These are phyloP conservation scores for Trametes versicolor DNA, from an alignment of 1,284 basidiomycete genomes.

Conservation along the genomic window DNA sequence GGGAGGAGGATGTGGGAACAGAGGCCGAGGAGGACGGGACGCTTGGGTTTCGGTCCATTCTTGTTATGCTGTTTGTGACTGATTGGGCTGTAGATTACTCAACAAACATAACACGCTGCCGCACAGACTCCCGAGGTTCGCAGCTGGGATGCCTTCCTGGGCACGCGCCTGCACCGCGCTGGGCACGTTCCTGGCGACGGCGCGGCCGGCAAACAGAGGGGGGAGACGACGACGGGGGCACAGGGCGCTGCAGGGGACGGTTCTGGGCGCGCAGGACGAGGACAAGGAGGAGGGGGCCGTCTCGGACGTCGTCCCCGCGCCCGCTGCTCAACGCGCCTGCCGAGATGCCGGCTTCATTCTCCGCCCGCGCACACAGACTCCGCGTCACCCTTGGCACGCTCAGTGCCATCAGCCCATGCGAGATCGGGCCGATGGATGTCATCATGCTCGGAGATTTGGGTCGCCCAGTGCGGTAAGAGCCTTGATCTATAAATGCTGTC, in stretches of 20 bases:
- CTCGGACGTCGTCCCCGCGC: conserved; percentile 16
- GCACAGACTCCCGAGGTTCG: conserved; percentile 21
- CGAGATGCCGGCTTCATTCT: conserved; percentile 30
- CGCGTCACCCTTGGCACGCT: conserved; percentile 18
- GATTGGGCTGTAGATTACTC: conserved; percentile 33
- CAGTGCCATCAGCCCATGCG: conserved; percentile 24
- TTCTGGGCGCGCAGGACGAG: conserved; percentile 5
- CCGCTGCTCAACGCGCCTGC: conserved; percentile 18
- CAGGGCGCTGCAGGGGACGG: not conserved
- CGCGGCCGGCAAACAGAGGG: not conserved
- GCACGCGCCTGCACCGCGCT: conserved; percentile 6
- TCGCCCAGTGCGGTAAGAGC: conserved; percentile 13
- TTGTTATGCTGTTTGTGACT: conserved; percentile 33
- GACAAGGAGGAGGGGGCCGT: conserved; percentile 14
- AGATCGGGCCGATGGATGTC: conserved; percentile 35
- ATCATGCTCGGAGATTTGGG: conserved; percentile 30
- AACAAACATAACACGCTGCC: conserved; percentile 26
- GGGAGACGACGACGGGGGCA: conserved; percentile 9
- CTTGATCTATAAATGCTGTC: conserved; percentile 24
- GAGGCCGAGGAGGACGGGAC: conserved; percentile 32
- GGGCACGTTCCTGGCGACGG: not conserved
- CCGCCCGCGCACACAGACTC: conserved; percentile 27
- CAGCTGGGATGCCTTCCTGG: conserved; percentile 5
- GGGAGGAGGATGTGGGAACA: conserved; percentile 30
- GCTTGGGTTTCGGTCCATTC: conserved; percentile 32